Conservation (phyloP, 805 yeast genomes). For the Saccharomycopsis fodiens region DNA sequence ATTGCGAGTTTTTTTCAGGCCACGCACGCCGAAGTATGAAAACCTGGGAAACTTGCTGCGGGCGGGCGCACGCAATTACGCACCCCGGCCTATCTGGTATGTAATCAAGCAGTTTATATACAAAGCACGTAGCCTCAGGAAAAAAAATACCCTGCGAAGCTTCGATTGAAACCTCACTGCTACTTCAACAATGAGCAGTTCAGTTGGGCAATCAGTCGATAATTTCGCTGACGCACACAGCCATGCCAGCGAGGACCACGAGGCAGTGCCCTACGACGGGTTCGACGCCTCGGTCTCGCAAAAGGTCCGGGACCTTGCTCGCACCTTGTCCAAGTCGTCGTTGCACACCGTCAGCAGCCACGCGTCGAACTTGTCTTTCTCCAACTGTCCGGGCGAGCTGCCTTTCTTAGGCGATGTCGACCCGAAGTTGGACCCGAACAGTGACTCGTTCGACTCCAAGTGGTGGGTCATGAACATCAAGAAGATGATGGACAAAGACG, state of each 20-base stretch:
- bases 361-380: slow-evolving; percentile 40
- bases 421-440: slow-evolving; percentile 48
- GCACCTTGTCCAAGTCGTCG: slow-evolving; percentile 28
- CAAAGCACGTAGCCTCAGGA: too few relatives aligned
- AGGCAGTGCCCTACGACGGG: slow-evolving; percentile 28
- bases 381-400: slow-evolving; percentile 41
- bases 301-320: slow-evolving; percentile 34
- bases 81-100: too few relatives aligned
- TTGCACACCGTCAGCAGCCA: slow-evolving; percentile 17
- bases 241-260: neutral
- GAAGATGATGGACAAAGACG: slow-evolving; percentile 43
- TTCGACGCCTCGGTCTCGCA: slow-evolving; percentile 29
- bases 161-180: too few relatives aligned
- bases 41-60: too few relatives aligned
- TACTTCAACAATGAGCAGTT: too few relatives aligned
- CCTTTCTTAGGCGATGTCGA: slow-evolving; percentile 32
- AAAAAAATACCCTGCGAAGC: too few relatives aligned
- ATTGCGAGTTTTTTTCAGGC: slow-evolving; percentile 23
- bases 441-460: slow-evolving; percentile 45
- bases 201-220: too few relatives aligned
- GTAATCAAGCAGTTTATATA: too few relatives aligned
- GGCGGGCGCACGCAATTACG: too few relatives aligned
- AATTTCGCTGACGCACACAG: neutral
- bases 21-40: too few relatives aligned
- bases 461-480: slow-evolving; percentile 60